These are phyloP conservation scores for Globisporangium lucens DNA, from an alignment of 352 stramenopile genomes.

Conservation along the genomic window DNA sequence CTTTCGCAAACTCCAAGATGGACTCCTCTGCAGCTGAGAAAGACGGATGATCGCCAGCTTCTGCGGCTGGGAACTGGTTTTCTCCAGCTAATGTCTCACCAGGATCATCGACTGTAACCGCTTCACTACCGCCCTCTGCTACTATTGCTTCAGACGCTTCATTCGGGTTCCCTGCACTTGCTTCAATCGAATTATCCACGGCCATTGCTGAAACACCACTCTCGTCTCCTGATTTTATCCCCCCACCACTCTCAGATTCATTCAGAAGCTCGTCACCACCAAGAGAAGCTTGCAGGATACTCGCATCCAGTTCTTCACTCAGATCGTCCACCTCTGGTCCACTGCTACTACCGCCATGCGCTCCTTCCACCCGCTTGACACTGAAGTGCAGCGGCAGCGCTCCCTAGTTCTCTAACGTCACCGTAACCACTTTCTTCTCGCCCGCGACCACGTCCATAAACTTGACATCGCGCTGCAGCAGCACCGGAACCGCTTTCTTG, in stretches of 20 bases:
- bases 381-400: slow-evolving; percentile 61
- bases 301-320: not conserved
- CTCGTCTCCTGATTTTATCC: not conserved
- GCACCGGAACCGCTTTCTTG: slow-evolving; percentile 70
- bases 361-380: slow-evolving; percentile 15
- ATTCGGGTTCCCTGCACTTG: slow-evolving; percentile 6
- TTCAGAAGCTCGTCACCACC: not conserved
- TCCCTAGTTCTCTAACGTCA: slow-evolving; percentile 71
- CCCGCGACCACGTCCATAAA: slow-evolving; percentile 82
- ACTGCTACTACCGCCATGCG: not conserved
- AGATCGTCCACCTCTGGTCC: slow-evolving; percentile 15
- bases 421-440: slow-evolving; percentile 47
- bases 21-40: slow-evolving; percentile 32
- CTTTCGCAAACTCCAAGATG: slow-evolving; percentile 28
- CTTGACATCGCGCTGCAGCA: slow-evolving; percentile 35
- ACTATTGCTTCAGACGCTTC: not conserved
- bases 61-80: no score
- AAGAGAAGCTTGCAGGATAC: not conserved
- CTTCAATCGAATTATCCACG: no score
- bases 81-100: not conserved
- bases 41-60: not conserved
- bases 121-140: not conserved
- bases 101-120: not conserved
- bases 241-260: not conserved
- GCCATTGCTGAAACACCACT: not conserved